Base-by-base conservation (phyloP, 148 eudicot genomes). In the Gaultheria prostrata region DNA sequence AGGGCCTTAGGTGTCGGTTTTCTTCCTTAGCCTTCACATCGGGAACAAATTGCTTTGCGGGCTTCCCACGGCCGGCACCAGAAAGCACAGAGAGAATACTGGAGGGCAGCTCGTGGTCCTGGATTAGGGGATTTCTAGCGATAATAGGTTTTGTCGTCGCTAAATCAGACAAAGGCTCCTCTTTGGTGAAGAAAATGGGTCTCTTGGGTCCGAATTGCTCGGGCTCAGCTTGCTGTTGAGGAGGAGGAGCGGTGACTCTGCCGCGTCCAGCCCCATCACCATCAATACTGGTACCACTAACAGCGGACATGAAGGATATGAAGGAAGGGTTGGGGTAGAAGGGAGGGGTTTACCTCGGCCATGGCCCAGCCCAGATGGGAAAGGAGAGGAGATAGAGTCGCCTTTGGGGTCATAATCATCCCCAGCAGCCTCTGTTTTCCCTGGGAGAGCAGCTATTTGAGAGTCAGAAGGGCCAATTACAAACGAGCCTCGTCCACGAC, bases 61-160 rank as follows among this genome's bases (percentile, higher is more conserved):
- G 84, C 63, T 77, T 75, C 8, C 98, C 98, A 21, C 98, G 89
- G 26, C 98, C 98, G 8, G 87, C 79, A 4, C 95, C 93, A 2
- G 90, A 51, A 49, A 93, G 67, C 48, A 81, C 88, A 13, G 84
- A 86, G 32, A 86, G 3, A 18, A 91, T 32, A 72, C 82, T 79
- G 2, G 84, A 56, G 51, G 90, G 91, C 48, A 85, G 88, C 50
- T 83, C 74, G 50, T 61, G 67, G 61, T 81, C 87, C 30, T 89
- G 88, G 70, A 28, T 80, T 35, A 86, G 86, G 63, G 32, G 84
- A 14, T 53, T 26, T 46, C 84, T 26, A 39, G 3, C 30, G 76
- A 5, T 50, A 28, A 28, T 67, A 28, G 18, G 72, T 75, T 81
- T 56, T 45, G 80, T 85, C 26, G 65, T 74, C 30, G 85, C 61